These are phyloP conservation scores for Solanum megistacrolobum DNA, from an alignment of 257 asterid species.

Conservation along the genomic window DNA sequence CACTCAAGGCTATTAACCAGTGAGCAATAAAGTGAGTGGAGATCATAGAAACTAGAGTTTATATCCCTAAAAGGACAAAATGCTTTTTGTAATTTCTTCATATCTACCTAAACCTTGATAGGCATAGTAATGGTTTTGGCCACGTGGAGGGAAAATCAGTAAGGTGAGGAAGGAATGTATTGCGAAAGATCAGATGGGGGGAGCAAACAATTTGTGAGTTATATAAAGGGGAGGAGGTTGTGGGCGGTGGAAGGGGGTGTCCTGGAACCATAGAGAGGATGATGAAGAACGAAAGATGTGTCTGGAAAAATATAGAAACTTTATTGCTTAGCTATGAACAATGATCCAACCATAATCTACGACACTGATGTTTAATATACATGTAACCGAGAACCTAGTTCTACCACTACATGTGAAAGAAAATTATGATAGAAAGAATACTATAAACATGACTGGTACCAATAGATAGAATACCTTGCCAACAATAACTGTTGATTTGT, in stretches of 20 bases:
- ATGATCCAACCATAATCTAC: background rate
- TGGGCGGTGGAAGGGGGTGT: background rate
- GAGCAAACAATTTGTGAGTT: background rate
- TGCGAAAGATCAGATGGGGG: background rate
- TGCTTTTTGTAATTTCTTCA: too few species aligned
- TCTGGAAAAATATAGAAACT: background rate
- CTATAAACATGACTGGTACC: background rate
- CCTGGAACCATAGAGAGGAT: too few species aligned
- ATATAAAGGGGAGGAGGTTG: too few species aligned
- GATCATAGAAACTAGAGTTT: background rate
- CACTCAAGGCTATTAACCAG: background rate
- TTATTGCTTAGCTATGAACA: background rate
- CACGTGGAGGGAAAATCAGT: too few species aligned
- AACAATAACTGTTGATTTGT: conserved; percentile 42
- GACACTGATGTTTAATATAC: background rate
- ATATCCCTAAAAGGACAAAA: background rate
- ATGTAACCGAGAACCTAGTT: background rate
- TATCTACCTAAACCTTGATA: background rate
- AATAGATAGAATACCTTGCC: conserved; percentile 49
- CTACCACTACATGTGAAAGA: background rate
- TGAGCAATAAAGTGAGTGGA: background rate
- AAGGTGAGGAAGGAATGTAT: too few species aligned
- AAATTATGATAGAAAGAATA: too few species aligned
- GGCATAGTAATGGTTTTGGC: too few species aligned
- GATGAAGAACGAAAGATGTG: background rate